phyloP scores from a whole-genome alignment of 306 rosid species.

The Quercus berberidifolia region DNA sequence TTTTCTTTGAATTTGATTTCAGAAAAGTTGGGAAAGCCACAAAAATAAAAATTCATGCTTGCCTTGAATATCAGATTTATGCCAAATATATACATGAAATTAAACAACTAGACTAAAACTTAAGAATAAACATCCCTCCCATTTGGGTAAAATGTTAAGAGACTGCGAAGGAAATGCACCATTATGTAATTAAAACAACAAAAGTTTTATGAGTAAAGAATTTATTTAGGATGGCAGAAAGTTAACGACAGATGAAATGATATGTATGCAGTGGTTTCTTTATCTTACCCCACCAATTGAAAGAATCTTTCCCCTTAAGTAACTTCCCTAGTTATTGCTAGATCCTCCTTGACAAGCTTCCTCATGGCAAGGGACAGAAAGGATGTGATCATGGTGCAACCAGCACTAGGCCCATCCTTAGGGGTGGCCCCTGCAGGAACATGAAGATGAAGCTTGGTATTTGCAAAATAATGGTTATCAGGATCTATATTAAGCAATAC shows the following conservation, averaged over 20 bases:
- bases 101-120: not conserved
- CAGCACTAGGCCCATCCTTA: slow-evolving; percentile 99
- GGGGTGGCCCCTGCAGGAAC: slow-evolving; percentile 97
- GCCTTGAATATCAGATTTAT: not conserved
- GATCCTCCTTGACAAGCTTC: slow-evolving; percentile 81
- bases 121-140: not conserved
- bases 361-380: slow-evolving; percentile 80
- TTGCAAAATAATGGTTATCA: slow-evolving; percentile 64
- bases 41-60: not conserved
- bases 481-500: slow-evolving; percentile 59
- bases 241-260: not conserved
- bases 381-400: slow-evolving; percentile 97
- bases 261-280: not conserved
- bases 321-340: slow-evolving; percentile 98
- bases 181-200: not conserved
- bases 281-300: slow-evolving; percentile 96
- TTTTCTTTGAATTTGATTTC: not conserved
- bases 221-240: not conserved
- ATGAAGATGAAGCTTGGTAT: slow-evolving; percentile 84
- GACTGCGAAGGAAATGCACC: not conserved
- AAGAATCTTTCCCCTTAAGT: slow-evolving; percentile 92
- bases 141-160: not conserved
- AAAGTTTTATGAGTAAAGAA: not conserved
- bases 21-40: not conserved
- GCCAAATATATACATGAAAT: not conserved